Evolutionary conservation across 2,329 filamentous ascomycete species (phyloP), one percentile per base, ranked within the genome.

Genomic region (Zasmidium citrigriseum): DNA sequence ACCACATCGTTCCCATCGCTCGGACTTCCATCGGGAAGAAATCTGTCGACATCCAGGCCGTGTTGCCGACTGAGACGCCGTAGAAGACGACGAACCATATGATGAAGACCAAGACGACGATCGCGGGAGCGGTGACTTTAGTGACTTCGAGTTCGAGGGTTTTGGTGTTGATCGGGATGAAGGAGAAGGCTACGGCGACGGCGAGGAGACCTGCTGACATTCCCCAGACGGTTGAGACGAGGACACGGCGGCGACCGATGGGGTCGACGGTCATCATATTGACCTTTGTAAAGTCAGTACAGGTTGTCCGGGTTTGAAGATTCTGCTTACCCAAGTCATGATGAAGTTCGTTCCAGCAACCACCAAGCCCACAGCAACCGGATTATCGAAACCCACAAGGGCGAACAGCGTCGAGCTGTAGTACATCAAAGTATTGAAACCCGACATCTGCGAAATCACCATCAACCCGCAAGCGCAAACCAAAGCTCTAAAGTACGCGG

Each of bases 371-470:
- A 89, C 91, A 51, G 93, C 82, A 0, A 90, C 95, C 4, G 91
- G 91, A 55, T 86, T 89, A 45, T 83, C 81, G 72, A 96, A 96
- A 1, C 89, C 89, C 1, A 96, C 82, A 25, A 91, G 81, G 25
- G 71, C 73, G 63, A 76, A 76, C 9, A 76, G 67, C 0, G 72
- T 75, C 1, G 70, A 68, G 14, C 65, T 67, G 58, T 74, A 96
- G 75, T 96, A 96, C 91, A 96, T 96, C 27, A 96, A 80, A 11
- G 89, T 92, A 76, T 96, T 96, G 67, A 76, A 76, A 53, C 75
- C 75, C 46, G 73, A 74, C 68, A 77, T 72, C 45, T 76, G 73
- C 54, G 75, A 72, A 4, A 74, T 73, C 49, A 75, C 57, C 74
- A 76, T 76, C 53, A 75, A 70, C 2, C 71, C 73, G n/a, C 72